Base-by-base conservation (phyloP, 1,139 yeast genomes). In the Pichia terricola region DNA sequence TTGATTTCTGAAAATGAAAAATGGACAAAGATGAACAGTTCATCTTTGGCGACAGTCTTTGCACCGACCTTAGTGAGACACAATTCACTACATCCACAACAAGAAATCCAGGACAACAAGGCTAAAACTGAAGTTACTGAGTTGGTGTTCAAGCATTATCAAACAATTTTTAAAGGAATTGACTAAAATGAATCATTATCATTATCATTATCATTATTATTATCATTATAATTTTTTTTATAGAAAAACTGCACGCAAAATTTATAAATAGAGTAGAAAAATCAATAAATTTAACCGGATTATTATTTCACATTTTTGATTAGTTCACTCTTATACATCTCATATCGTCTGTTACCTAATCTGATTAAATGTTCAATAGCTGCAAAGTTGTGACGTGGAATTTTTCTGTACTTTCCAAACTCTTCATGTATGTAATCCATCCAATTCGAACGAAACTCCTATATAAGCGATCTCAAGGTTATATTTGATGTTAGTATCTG, bases 61-160 rank as follows among this genome's bases (percentile, higher is more conserved):
- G 96, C 97, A 0, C 98, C 99, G 2, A 88, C 97, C 3, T 67
- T 91, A 42, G 84, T 88, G 0, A 70, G 96, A 48, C 96, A 88
- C 54, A 48, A 53, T 34, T 45, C 53, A 5, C 69, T 72, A 49
- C 73, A 79, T 28, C 95, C 95, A 4, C 88, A 84, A 51, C 75
- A 83, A 49, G 98, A 94, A 61, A 79, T 91, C 64, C 59, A 71
- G 44, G 98, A 91, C 60, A 88, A 88, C 87, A 84, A 82, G 27
- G 74, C 78, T 47, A 75, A 94, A 59, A 88, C 87, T 54, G 83
- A 77, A 42, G 77, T 82, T 34, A 82, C 94, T 4, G 96, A 87
- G 60, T 72, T 83, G 54, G 65, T 91, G 55, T 73, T 89, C 50
- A 75, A 72, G 44, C 70, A 83, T 52, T 73, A 68, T 51, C 65